Base-by-base conservation (phyloP, 257 asterid genomes). In the Cynanchum wilfordii region DNA sequence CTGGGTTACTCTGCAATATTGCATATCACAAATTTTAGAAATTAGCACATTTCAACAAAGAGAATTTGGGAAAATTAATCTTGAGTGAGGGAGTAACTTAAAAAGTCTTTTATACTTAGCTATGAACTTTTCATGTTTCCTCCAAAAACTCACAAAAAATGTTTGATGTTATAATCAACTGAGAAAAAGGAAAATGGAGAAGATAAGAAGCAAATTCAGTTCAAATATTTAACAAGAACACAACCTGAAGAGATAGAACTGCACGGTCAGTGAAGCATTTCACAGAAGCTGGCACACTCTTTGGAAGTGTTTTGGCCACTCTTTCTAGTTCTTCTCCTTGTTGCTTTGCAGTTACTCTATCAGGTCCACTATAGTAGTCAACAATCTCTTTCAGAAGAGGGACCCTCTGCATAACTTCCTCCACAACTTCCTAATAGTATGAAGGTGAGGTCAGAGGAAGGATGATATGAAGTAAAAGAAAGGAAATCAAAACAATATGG, bases 161-260 rank as follows among this genome's bases (percentile, higher is more conserved):
- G 66, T 13, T 59, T 50, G 29, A 33, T 12, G 52, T 47, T 22
- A 63, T 22, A n/a, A 20, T 27, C 60, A 19, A 52, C 56, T 16
- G 56, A 1, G 6, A 50, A 15, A 50, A 50, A 3, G 10, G 7
- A 36, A 27, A 13, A 36, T 0, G n/a, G 16, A 19, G 5, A 60
- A 49, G 52, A 36, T 4, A 60, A 3, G 63, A 12, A 49, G 38
- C 1, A 4, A 30, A 33, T n/a, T 63, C 40, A n/a, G 16, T 50
- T 49, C 42, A 54, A 66, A 45, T 40, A 33, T 17, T 25, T 33
- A n/a, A 42, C 64, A 81, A 69, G 75, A 79, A 66, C 62, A 19
- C 15, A 54, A 94, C 99, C 99, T 94, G 95, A 76, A 95, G 85
- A 38, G 99, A 88, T 67, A 88, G 88, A 83, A 90, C 81, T 58